A percentile compares a stretch with the other conserved stretches of the same genome.
Evolutionary conservation across 176 grass and related monocot genomes (phyloP).

Genomic region (Cocos nucifera): DNA sequence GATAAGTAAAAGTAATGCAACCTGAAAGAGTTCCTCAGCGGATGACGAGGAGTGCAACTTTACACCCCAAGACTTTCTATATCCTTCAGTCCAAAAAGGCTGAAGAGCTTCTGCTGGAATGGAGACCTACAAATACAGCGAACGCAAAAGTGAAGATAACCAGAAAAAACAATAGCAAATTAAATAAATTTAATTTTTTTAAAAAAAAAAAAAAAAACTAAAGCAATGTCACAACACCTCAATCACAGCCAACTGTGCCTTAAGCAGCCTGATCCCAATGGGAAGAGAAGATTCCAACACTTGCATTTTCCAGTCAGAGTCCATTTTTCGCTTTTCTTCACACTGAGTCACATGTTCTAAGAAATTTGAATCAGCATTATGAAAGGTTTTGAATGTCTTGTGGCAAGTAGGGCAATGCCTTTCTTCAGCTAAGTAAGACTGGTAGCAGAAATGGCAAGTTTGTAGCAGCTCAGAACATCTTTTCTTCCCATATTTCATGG

Average conservation of each 20-base stretch:
- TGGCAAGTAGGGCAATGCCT: slow-evolving; percentile 77
- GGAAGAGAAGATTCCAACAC: slow-evolving; percentile 36
- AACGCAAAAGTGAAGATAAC: background rate
- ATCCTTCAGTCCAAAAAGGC: slow-evolving; percentile 58
- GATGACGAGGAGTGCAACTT: slow-evolving; percentile 65
- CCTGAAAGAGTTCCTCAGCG: slow-evolving; percentile 51
- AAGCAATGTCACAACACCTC: slow-evolving; percentile 43
- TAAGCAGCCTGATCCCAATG: slow-evolving; percentile 68
- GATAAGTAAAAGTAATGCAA: slow-evolving; percentile 5
- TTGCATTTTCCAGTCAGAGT: slow-evolving; percentile 54
- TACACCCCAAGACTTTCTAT: slow-evolving; percentile 77
- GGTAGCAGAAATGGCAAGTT: slow-evolving; percentile 56
- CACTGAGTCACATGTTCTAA: slow-evolving; percentile 60
- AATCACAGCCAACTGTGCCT: slow-evolving; percentile 50
- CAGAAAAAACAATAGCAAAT: too few species aligned
- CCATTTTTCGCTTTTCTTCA: slow-evolving; percentile 45
- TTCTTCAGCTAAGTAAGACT: slow-evolving; percentile 66
- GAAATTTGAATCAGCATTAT: slow-evolving; percentile 27
- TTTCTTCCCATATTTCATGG: slow-evolving; percentile 60
- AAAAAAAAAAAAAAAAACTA: slow-evolving; percentile 9
- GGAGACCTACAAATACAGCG: slow-evolving; percentile 43
- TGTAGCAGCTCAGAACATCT: slow-evolving; percentile 49
- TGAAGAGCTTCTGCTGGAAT: slow-evolving; percentile 74
- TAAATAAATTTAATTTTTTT: background rate
- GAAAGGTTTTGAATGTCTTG: slow-evolving; percentile 58